phyloP scores from a whole-genome alignment of 129 eudicot species.

The Saposhnikovia divaricata region DNA sequence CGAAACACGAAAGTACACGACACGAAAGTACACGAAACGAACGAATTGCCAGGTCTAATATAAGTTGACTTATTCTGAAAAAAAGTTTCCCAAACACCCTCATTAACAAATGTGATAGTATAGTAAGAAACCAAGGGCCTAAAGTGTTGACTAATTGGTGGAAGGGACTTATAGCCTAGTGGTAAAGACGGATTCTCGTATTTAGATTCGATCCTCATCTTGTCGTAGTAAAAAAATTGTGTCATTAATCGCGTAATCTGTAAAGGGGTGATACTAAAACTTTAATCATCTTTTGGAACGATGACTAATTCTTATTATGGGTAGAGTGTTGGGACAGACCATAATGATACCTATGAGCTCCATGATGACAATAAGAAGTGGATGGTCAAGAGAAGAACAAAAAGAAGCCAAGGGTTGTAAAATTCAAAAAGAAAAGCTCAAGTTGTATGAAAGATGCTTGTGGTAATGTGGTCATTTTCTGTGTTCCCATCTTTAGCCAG shows the following conservation, averaged over 20 bases:
- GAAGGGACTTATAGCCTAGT: background rate
- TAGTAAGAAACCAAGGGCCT: background rate
- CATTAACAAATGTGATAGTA: background rate
- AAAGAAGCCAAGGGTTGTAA: slow-evolving; percentile 12
- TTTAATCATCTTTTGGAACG: background rate
- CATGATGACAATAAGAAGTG: slow-evolving; percentile 1
- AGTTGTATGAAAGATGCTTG: background rate
- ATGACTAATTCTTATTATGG: background rate
- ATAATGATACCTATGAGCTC: background rate
- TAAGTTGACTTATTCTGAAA: too few relatives aligned
- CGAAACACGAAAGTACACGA: too few relatives aligned
- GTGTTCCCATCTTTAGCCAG: slow-evolving; percentile 14
- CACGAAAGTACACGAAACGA: too few relatives aligned
- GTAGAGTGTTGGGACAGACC: background rate
- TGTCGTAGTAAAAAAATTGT: background rate
- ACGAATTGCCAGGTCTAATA: too few relatives aligned
- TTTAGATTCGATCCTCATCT: background rate
- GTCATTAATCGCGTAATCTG: background rate
- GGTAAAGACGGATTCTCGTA: background rate
- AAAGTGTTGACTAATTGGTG: background rate
- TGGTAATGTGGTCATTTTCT: slow-evolving; percentile 12
- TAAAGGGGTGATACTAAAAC: background rate
- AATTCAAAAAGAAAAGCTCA: background rate
- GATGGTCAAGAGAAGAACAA: slow-evolving; percentile 7
- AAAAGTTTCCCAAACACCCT: too few relatives aligned